phyloP scores from a whole-genome alignment of 2,329 filamentous ascomycete genomes.

The Aspergillus novofumigatus region DNA sequence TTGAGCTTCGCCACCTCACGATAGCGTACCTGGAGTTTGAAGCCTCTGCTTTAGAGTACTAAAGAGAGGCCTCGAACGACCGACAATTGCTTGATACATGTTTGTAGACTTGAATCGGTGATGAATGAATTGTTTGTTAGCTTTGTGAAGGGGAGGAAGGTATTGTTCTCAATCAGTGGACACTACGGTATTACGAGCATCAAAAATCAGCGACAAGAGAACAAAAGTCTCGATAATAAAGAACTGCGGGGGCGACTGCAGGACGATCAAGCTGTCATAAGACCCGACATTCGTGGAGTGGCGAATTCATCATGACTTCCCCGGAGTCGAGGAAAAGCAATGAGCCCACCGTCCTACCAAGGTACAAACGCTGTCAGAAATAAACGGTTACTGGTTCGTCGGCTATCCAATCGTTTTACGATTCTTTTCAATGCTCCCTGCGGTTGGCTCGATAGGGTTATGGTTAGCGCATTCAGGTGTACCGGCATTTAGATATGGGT shows the following conservation, averaged over 20 bases:
- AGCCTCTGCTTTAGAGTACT: not conserved
- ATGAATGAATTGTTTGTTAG: not conserved
- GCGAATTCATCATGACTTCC: not conserved
- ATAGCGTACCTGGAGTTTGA: not conserved
- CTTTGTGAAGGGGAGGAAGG: not conserved
- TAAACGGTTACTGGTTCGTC: not conserved
- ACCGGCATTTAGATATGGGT: too few species aligned
- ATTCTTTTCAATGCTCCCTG: too few species aligned
- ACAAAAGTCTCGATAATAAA: not conserved
- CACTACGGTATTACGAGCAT: not conserved
- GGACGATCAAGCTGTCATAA: not conserved
- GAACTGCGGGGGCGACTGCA: not conserved
- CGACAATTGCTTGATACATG: not conserved
- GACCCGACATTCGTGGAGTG: not conserved
- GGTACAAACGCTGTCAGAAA: not conserved
- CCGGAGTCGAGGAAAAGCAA: not conserved
- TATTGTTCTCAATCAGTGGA: not conserved
- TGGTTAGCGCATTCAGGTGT: too few species aligned
- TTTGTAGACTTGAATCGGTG: not conserved
- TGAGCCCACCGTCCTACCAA: not conserved
- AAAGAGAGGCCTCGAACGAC: not conserved
- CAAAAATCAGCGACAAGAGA: not conserved
- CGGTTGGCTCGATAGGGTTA: too few species aligned
- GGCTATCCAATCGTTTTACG: not conserved
- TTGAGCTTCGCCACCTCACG: not conserved